Base-by-base conservation (phyloP, 2,329 filamentous ascomycete species). In the Talaromyces piceae region DNA sequence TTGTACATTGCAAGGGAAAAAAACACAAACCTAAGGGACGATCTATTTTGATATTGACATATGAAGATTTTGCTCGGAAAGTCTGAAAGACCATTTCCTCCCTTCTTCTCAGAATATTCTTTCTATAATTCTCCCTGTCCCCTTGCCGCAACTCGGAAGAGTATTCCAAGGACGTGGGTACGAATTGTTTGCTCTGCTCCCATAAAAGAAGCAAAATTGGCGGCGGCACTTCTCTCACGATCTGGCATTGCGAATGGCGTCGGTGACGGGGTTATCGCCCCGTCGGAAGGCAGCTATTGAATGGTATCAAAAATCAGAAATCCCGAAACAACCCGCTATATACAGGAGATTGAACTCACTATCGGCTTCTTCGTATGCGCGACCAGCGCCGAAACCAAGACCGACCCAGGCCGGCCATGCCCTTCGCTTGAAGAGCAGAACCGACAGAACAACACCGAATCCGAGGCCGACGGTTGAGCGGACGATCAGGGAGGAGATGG, bases 361-460 rank as follows among this genome's bases (percentile, higher is more conserved):
- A 77, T 98, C 95, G 75, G 93, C 96, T 78, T 98, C 93, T 74
- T 98, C 93, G 78, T 95, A 98, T 53, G 93, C 93, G 65, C 94
- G 84, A 64, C 93, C 93, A 58, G 91, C 91, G 69, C 94, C 93
- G 70, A 98, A 97, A 52, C 93, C 93, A 50, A 91, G 80, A 59
- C 93, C 93, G 59, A 95, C 82, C 69, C 89, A 93, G n/a, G 91
- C 93, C 52, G 93, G 93, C 89, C 91, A 98, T 59, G 93, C 88
- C 76, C 93, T 86, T 73, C 94, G 87, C 81, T 95, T 95, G 83
- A 98, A 98, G 51, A 98, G 76, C 53, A 98, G 86, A 56, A 98
- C 91, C 56, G 93, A 97, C 79, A 98, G 97, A 74, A 98, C 88
- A 71, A 98, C 86, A 69, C 93, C 93, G 75, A 98, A 98, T 62